phyloP scores from a whole-genome alignment of 495 filamentous ascomycete genomes.

The Xylaria grammica region DNA sequence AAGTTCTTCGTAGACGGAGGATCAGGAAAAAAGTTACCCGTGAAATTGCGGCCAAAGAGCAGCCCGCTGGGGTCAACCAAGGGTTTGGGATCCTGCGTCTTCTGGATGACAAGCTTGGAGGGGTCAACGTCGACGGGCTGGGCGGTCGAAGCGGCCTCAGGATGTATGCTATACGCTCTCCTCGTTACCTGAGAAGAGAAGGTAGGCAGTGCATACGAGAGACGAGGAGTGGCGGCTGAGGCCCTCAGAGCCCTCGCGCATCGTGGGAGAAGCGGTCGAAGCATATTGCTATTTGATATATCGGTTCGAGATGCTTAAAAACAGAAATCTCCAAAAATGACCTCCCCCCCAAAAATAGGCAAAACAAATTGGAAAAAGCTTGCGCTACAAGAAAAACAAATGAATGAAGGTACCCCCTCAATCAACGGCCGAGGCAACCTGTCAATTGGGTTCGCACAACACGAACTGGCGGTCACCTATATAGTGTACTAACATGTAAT shows the following conservation, averaged over 20 bases:
- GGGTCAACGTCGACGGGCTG: constrained; percentile 68
- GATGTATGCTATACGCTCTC: constrained; percentile 66
- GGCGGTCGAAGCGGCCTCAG: constrained; percentile 56
- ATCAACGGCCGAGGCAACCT: too few relatives aligned
- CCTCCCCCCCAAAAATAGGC: too few relatives aligned
- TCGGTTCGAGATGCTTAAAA: not conserved
- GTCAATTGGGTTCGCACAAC: not conserved
- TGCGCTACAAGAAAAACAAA: too few relatives aligned
- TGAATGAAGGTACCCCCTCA: too few relatives aligned
- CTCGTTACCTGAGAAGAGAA: constrained; percentile 36
- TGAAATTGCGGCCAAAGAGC: constrained; percentile 87
- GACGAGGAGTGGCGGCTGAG: constrained; percentile 14
- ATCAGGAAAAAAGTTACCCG: constrained; percentile 57
- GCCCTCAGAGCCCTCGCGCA: constrained; percentile 34
- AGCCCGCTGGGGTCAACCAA: constrained; percentile 76
- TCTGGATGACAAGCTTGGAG: constrained; percentile 72
- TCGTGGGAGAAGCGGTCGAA: constrained; percentile 34
- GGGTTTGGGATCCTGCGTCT: constrained; percentile 75
- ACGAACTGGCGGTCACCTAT: too few relatives aligned
- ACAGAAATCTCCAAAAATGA: too few relatives aligned
- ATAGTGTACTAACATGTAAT: too few relatives aligned
- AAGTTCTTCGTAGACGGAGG: too few relatives aligned
- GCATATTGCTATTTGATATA: constrained; percentile 24
- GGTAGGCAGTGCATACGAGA: constrained; percentile 19
- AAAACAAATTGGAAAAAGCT: too few relatives aligned